Percentiles rank a stretch among this genome's conserved stretches.
These are phyloP conservation scores for Mycena olivaceomarginata DNA, from an alignment of 768 basidiomycete species.

Conservation along the genomic window DNA sequence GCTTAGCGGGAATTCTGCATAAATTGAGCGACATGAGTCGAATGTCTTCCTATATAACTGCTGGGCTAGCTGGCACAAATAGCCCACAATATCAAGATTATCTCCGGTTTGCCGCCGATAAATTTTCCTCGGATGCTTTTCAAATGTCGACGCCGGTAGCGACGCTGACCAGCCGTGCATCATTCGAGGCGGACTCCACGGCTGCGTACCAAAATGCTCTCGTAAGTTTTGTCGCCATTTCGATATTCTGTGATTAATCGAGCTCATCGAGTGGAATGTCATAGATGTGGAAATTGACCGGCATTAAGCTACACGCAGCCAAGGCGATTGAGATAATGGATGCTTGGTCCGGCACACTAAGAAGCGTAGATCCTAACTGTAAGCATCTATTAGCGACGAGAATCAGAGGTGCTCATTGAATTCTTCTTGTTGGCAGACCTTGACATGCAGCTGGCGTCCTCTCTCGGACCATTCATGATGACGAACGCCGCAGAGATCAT, in stretches of 20 bases:
- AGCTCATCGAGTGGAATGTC: constrained; percentile 27
- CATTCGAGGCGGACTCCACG: constrained; percentile 31
- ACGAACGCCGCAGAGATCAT: constrained; percentile 29
- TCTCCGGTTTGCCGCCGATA: constrained; percentile 31
- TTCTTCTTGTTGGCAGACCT: constrained; percentile 26
- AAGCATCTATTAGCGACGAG: constrained; percentile 29
- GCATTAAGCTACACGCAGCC: constrained; percentile 20
- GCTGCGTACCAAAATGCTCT: constrained; percentile 30
- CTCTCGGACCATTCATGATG: constrained; percentile 30
- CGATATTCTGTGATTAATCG: constrained; percentile 20
- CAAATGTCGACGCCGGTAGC: constrained; percentile 29
- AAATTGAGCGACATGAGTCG: constrained; percentile 28
- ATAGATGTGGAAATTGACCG: constrained; percentile 28
- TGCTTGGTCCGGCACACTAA: constrained; percentile 28
- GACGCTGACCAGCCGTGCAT: constrained; percentile 24
- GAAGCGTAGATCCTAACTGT: constrained; percentile 29
- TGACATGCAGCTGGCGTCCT: constrained; percentile 29
- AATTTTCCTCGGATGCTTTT: constrained; percentile 29
- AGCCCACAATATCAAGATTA: constrained; percentile 31
- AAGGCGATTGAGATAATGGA: constrained; percentile 23
- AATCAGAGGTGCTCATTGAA: constrained; percentile 17
- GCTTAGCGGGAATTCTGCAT: constrained; percentile 24
- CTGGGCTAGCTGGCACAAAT: constrained; percentile 27
- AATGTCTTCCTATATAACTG: constrained; percentile 28
- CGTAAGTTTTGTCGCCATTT: constrained; percentile 22